Evolutionary conservation across 768 basidiomycete species (phyloP).

Genomic region (Filobasidium wieringae): DNA sequence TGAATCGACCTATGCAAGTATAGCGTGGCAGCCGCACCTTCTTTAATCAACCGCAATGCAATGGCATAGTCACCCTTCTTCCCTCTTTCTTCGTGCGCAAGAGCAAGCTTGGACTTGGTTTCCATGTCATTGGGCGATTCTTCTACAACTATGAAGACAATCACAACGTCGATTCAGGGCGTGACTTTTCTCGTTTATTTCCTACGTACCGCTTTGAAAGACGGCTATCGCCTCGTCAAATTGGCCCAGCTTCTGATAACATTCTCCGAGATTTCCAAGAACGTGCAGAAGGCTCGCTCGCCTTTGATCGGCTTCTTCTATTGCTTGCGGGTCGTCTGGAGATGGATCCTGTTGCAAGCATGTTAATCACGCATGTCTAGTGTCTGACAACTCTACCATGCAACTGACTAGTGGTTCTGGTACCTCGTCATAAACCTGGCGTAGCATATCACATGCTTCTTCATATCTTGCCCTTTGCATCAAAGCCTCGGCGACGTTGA

Average conservation of each 20-base stretch:
- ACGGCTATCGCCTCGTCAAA: conserved; percentile 66
- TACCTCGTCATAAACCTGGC: background rate
- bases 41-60: conserved; percentile 69
- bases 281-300: too few species aligned
- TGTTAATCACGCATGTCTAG: too few species aligned
- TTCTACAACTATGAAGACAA: conserved; percentile 49
- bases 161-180: background rate
- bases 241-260: conserved; percentile 64
- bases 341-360: too few species aligned
- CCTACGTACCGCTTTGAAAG: conserved; percentile 59
- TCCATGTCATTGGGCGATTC: conserved; percentile 66
- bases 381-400: too few species aligned
- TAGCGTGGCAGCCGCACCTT: too few species aligned
- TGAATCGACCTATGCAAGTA: background rate
- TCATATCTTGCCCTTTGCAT: conserved; percentile 63
- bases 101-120: conserved; percentile 79
- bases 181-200: background rate
- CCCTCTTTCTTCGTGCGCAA: conserved; percentile 72
- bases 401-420: background rate
- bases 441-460: conserved; percentile 65
- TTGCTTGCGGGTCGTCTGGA: too few species aligned
- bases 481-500: conserved; percentile 74
- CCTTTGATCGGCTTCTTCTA: too few species aligned
- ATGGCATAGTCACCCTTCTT: conserved; percentile 66
- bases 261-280: conserved; percentile 57